Evolutionary conservation across 1,284 basidiomycete species (phyloP), one percentile per base, ranked within the genome.

Genomic region (Xerocomus nothofagi): DNA sequence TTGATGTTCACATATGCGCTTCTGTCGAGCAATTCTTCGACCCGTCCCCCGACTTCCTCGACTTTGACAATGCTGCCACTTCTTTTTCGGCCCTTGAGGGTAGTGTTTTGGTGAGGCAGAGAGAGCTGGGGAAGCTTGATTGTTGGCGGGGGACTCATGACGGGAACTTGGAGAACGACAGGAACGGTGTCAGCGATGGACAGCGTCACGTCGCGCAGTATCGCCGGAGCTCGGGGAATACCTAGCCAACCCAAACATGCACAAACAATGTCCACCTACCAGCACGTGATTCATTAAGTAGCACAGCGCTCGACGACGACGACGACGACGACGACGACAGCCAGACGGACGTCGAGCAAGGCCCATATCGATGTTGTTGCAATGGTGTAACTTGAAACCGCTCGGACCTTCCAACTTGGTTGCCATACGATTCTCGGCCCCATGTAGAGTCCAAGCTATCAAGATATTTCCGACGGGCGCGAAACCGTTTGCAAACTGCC

Each of bases 1-100:
- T 99, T 99, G 61, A 92, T 83, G 68, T 98, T 98, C 44, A 83
- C 79, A 60, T 91, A 93, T 37, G 86, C 82, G 55, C 84, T 86
- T 58, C 91, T 81, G 71, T 95, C 93, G 18, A 91, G 80, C 5
- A 85, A 75, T 59, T 90, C 87, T 63, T 94, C 91, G 39, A 84
- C 76, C 17, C 86, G 80, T 59, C 86, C 86, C 32, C 86, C 88
- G 47, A 95, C 84, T 63, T 92, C 81, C 65, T 94, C 92, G 44
- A 96, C 90, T 62, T 93, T 93, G 68, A 95, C 84, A 57, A 94
- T 76, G 68, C 88, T 92, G 46, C 78, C 80, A 54, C 88, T 90
- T 50, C 91, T 80, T 15, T 74, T 76, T n/a, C 91, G 76, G 21
- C 80, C 77, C 57, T 78, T 78, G 36, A 73, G 53, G 18, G 68